phyloP scores from a whole-genome alignment of 2,329 filamentous ascomycete species.

The Aspergillus hortae region DNA sequence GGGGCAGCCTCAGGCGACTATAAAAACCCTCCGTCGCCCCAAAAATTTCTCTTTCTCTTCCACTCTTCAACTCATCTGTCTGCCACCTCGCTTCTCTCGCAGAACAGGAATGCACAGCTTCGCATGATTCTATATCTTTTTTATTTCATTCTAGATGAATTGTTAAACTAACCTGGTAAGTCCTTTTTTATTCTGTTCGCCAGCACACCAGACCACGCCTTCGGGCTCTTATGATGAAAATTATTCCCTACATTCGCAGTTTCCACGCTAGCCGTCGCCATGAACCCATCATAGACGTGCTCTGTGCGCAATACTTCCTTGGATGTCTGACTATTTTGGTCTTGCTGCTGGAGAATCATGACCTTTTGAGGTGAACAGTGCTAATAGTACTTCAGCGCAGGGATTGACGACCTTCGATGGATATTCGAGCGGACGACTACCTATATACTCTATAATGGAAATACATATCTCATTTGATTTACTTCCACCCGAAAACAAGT shows the following conservation, averaged over 20 bases:
- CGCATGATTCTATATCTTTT: not conserved
- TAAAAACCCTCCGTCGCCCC: constrained; percentile 25
- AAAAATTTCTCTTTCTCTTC: constrained; percentile 22
- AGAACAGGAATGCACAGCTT: too few species aligned
- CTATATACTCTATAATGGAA: too few species aligned
- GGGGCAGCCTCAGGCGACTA: constrained; percentile 30
- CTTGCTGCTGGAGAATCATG: not conserved
- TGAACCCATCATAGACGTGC: constrained; percentile 34
- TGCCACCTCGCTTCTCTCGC: not conserved
- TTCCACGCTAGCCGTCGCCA: constrained; percentile 37
- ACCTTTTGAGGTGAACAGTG: not conserved
- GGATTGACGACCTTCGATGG: not conserved
- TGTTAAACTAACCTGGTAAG: constrained; percentile 20
- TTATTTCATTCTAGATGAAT: not conserved
- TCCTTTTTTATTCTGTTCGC: constrained; percentile 8
- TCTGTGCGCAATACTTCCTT: constrained; percentile 37
- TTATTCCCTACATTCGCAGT: constrained; percentile 41
- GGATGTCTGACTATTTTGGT: constrained; percentile 31
- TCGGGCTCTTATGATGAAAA: constrained; percentile 39
- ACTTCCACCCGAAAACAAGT: not conserved
- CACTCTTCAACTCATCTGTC: not conserved
- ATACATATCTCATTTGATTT: too few species aligned
- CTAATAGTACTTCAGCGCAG: not conserved
- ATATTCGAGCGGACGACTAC: too few species aligned
- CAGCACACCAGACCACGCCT: constrained; percentile 17